Evolutionary conservation across 345 rosid species (phyloP).

Genomic region (Salix exigua): DNA sequence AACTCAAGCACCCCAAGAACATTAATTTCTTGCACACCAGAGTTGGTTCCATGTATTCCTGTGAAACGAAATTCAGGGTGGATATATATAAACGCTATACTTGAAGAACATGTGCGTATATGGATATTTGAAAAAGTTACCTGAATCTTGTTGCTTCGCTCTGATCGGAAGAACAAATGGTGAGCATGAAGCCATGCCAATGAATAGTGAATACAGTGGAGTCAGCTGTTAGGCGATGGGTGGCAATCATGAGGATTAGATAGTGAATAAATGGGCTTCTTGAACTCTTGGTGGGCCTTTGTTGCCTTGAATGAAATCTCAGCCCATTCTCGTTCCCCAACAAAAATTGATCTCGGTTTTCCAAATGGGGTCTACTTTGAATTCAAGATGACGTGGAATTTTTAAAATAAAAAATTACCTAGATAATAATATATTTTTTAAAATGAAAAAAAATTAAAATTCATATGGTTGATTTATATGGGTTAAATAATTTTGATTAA

Average conservation of each 20-base stretch:
- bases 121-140: slow-evolving; percentile 1
- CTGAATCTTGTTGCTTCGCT: slow-evolving; percentile 13
- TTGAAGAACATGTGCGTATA: neutral
- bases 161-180: slow-evolving; percentile 1
- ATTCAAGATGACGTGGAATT: too few relatives aligned
- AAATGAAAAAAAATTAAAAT: too few relatives aligned
- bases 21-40: neutral
- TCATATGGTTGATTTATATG: too few relatives aligned
- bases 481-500: too few relatives aligned
- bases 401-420: too few relatives aligned
- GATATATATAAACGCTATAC: neutral
- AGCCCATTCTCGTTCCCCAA: too few relatives aligned
- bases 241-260: neutral
- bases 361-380: too few relatives aligned
- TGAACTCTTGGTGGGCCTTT: neutral
- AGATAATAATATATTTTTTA: too few relatives aligned
- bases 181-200: slow-evolving; percentile 30
- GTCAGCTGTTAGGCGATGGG: neutral
- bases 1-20: slow-evolving; percentile 5
- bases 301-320: too few relatives aligned
- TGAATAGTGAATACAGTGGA: neutral
- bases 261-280: neutral
- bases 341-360: too few relatives aligned
- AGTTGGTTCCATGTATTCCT: slow-evolving; percentile 10
- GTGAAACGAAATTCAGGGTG: neutral